Base-by-base conservation (phyloP, 2,329 filamentous ascomycete genomes). In the Verticillium dahliae region DNA sequence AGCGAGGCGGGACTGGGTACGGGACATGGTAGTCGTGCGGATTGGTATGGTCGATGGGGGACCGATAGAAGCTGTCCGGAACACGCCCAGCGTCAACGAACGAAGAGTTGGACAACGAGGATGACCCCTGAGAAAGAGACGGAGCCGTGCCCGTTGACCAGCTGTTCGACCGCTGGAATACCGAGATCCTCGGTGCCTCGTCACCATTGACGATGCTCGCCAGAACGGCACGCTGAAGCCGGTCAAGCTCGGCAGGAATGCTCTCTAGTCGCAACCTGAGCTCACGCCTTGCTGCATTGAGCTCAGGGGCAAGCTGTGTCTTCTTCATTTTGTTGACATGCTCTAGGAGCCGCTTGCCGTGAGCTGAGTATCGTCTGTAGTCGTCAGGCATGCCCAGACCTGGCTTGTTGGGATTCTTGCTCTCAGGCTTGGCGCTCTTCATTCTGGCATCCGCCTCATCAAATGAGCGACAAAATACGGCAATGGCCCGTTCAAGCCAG, bases 141-240 rank as follows among this genome's bases (percentile, higher is more conserved):
- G 45, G 45, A 31, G 18, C 45, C n/a, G 45, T 52, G 0, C 75
- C 78, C 5, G 74, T 75, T 0, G 81, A 83, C 7, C 78, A 69
- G 62, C 76, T 81, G 63, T 77, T 81, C 3, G 76, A 75, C 22
- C 79, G 74, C 63, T 84, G 81, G 61, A 84, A 84, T 1, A 84
- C 79, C 0, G 80, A 83, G 0, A 73, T 5, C 45, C 68, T 35
- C 76, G 72, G 69, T 6, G 69, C 65, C 1, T 72, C 70, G 0
- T 71, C 71, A 15, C 73, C 75, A 27, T 74, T 72, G 14, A 74
- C 69, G 15, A 78, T 76, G 4, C 72, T 70, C 5, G 74, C 69
- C 22, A 76, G 76, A 4, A 76, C 71, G 13, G 73, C 71, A 18
- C 76, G 74, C 13, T 76, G 79, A 4, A 81, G 69, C 27, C 73